Conservation (phyloP, 305 asterid species). For the Rubia tinctorum region DNA sequence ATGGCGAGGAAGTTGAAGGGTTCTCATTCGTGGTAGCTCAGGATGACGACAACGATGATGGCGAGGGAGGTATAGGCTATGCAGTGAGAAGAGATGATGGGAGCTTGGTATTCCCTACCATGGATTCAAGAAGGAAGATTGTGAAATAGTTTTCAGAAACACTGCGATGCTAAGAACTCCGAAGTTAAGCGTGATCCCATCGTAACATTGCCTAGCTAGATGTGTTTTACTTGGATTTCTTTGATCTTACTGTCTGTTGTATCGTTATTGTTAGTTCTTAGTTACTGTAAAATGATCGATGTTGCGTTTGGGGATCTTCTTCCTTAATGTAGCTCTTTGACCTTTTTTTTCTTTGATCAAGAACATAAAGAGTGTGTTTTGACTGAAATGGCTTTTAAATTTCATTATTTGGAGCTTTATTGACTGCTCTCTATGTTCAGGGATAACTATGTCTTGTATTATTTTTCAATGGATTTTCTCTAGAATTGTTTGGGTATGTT, state of each 20-base stretch:
- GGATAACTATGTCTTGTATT: no score
- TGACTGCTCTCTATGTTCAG: background rate
- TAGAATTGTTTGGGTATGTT: no score
- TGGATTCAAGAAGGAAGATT: constrained; percentile 42
- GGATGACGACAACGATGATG: constrained; percentile 36
- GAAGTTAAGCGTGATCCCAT: no score
- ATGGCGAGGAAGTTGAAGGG: constrained; percentile 35
- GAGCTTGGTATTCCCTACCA: constrained; percentile 39
- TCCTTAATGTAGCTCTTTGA: background rate
- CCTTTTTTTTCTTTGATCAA: background rate
- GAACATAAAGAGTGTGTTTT: background rate
- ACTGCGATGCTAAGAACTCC: background rate
- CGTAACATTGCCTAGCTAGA: background rate
- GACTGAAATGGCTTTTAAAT: background rate
- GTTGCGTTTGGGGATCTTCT: background rate
- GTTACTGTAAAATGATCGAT: background rate
- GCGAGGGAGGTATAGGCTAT: constrained; percentile 22
- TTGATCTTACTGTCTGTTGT: background rate
- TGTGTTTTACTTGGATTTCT: background rate
- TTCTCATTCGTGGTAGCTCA: background rate
- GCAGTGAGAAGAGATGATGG: constrained; percentile 25
- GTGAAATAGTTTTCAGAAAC: constrained; percentile 17
- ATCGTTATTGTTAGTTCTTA: background rate
- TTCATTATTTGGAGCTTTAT: background rate
- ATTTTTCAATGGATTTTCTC: no score